Base-by-base conservation (phyloP, 2,329 filamentous ascomycete genomes). In the Cercospora janseana region DNA sequence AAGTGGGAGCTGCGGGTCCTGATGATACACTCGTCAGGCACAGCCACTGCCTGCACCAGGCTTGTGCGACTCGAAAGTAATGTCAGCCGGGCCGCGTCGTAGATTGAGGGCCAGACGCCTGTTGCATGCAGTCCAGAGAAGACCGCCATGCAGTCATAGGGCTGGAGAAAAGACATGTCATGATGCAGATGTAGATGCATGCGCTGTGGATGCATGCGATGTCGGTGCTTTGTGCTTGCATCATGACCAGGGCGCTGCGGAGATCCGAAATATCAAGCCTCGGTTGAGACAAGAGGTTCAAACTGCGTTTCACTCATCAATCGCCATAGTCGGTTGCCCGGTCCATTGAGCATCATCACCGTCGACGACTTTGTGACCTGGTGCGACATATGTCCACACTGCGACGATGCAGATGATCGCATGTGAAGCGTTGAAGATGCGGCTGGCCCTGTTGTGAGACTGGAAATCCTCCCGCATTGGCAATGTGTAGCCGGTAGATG, bases 121-220 rank as follows among this genome's bases (percentile, higher is more conserved):
- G 18, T 13, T 15, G n/a, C 20, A 8, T 15, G n/a, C 3, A n/a
- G n/a, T n/a, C n/a, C n/a, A n/a, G n/a, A n/a, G n/a, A n/a, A n/a
- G n/a, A n/a, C 16, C 6, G 35, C 21, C 12, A 15, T 24, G 10
- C 16, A 6, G 7, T 38, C 20, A 40, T 26, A 40, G 20, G 21
- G 35, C 35, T 40, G 35, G 26, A 26, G n/a, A 26, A 7, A 24
- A 38, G 15, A 40, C 35, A 40, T 40, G 35, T 40, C 35, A 26
- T 40, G n/a, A 40, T 40, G 35, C 35, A 26, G 10, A 23, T 18
- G 1, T 18, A 18, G 8, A 24, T 40, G 35, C 35, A 40, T 40
- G 35, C 35, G 35, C 35, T 40, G 35, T 40, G n/a, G n/a, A n/a
- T n/a, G n/a, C n/a, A n/a, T n/a, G n/a, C 35, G 35, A 40, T 40